phyloP scores from a whole-genome alignment of 2,329 filamentous ascomycete species.

The Geosmithia putterillii region DNA sequence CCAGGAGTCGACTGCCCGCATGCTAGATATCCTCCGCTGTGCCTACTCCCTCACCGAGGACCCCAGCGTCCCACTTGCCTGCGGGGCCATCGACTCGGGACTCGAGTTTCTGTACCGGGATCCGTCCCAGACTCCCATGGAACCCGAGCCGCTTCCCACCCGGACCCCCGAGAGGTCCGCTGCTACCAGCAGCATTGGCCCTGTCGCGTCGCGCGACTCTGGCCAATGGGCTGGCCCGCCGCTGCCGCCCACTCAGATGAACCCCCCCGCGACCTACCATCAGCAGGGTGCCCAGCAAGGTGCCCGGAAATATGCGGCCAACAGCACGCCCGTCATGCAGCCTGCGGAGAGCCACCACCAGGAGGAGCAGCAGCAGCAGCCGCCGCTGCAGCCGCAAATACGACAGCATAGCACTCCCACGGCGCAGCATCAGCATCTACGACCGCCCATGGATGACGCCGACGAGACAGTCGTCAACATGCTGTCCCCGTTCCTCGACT shows the following conservation, averaged over 20 bases:
- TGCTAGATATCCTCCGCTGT: conserved; percentile 35
- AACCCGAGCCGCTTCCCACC: neutral
- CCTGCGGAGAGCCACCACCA: neutral
- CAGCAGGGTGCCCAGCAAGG: neutral
- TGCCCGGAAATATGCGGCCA: neutral
- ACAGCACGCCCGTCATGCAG: neutral
- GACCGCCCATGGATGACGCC: conserved; percentile 14
- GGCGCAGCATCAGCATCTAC: conserved; percentile 5
- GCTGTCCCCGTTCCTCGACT: conserved; percentile 35
- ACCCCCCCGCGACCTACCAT: too few relatives aligned
- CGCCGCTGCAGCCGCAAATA: too few relatives aligned
- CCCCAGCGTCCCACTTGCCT: conserved; percentile 22
- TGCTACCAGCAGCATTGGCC: neutral
- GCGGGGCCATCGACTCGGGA: conserved; percentile 12
- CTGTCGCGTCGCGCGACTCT: neutral
- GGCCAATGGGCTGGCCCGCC: neutral
- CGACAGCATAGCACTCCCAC: neutral
- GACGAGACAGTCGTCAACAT: conserved; percentile 31
- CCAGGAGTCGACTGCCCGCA: conserved; percentile 29
- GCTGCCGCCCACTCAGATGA: neutral
- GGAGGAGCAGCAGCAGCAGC: neutral
- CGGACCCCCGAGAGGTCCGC: neutral
- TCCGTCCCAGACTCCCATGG: neutral
- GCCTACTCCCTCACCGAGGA: conserved; percentile 34
- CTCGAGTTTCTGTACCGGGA: conserved; percentile 20